Conservation (phyloP, 2,329 filamentous ascomycete genomes). For the Lizonia empirigonia region DNA sequence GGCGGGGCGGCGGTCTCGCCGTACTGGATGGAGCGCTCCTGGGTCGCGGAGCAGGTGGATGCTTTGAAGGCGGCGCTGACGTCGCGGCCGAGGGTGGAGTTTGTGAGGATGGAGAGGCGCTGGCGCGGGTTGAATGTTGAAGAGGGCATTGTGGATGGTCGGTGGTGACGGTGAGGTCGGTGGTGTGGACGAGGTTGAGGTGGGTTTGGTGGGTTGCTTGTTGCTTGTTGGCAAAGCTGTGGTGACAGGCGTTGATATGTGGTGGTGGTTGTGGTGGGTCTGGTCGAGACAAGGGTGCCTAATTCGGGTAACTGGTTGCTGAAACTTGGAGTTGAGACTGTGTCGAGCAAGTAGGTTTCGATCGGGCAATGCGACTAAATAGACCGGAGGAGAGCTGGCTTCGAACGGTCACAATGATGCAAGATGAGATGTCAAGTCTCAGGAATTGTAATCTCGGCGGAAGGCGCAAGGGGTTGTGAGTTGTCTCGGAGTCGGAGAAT, state of each 20-base stretch:
- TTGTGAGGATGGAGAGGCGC: constrained; percentile 50
- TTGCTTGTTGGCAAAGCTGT: not conserved
- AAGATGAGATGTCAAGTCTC: constrained; percentile 25
- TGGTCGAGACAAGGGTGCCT: not conserved
- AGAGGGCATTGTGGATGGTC: constrained; percentile 35
- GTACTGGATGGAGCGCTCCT: constrained; percentile 33
- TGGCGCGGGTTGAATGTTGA: constrained; percentile 45
- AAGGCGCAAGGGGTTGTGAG: constrained; percentile 35
- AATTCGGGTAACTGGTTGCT: not conserved
- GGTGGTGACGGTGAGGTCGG: not conserved
- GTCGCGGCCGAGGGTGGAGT: constrained; percentile 49
- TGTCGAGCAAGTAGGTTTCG: constrained; percentile 6
- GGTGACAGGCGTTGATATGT: not conserved
- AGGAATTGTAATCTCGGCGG: constrained; percentile 14
- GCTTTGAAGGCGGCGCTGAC: constrained; percentile 50
- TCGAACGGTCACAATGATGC: constrained; percentile 14
- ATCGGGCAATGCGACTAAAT: constrained; percentile 29
- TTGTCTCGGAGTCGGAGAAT: constrained; percentile 39
- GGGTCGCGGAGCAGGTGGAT: constrained; percentile 31
- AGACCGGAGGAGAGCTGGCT: constrained; percentile 10
- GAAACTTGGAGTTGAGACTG: constrained; percentile 7
- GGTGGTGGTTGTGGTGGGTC: not conserved
- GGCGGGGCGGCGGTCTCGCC: constrained; percentile 50
- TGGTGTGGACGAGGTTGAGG: not conserved
- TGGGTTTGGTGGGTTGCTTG: not conserved